Base-by-base conservation (phyloP, 805 yeast genomes). In the Pichia exigua region DNA sequence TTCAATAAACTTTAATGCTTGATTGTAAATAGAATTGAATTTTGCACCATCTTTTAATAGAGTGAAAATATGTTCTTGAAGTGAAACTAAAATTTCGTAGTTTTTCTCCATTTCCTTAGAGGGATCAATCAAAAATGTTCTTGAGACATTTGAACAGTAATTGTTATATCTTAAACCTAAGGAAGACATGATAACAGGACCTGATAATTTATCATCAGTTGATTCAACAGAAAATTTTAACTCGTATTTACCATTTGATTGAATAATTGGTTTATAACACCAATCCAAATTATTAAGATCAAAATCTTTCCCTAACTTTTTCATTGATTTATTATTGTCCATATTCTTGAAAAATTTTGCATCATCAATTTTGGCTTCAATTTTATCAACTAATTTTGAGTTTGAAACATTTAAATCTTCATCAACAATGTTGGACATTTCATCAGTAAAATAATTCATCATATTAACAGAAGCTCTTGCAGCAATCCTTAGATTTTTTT, bases 71-170 rank as follows among this genome's bases (percentile, higher is more conserved):
- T 81, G 79, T 44, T 74, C 73, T 69, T 92, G 96, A 44, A 90
- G 75, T 46, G 75, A 75, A 51, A 87, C 67, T 58, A 91, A 72
- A 60, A 87, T 81, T 55, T 85, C 92, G 67, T 92, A 92, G 66
- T 87, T 85, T 49, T 74, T 70, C 58, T 86, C 92, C 74, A 88
- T 82, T 56, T 82, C 85, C 48, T 80, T 77, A 4, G 95, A 76
- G 12, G 97, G 97, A 65, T 88, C 96, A 61, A 92, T 87, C 65
- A 92, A 74, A 60, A 87, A 92, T 0, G 97, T 87, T 67, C 98
- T 78, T 10, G 85, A 91, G 45, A 92, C 72, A 60, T 87, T 88
- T 8, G 97, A 86, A 66, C 96, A 88, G 69, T 92, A 92, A 45
- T 86, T 82, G 63, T 83, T 87, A 71, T 90, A 92, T 61, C 96